Evolutionary conservation across 768 basidiomycete genomes (phyloP).

Genomic region (Trametes cubensis): DNA sequence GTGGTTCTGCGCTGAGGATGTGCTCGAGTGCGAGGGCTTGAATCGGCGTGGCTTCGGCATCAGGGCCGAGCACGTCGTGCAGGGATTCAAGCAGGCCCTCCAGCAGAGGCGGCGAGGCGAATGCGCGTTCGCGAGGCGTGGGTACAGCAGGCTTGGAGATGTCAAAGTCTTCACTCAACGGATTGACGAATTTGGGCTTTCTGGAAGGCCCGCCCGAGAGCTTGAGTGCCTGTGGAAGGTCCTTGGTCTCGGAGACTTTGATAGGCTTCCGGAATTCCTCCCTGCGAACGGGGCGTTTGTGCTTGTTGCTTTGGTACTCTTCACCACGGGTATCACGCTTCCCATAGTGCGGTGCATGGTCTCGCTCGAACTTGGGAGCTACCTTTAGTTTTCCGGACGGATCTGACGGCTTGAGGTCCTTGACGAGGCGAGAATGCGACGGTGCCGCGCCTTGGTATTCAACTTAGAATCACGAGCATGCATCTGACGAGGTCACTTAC

Average conservation of each 20-base stretch:
- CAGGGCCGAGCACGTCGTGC: constrained; percentile 56
- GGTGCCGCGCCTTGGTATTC: constrained; percentile 12
- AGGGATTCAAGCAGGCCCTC: constrained; percentile 64
- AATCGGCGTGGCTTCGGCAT: constrained; percentile 72
- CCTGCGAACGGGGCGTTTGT: neutral
- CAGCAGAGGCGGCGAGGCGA: constrained; percentile 71
- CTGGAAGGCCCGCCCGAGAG: neutral
- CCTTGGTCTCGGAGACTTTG: neutral
- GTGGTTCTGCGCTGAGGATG: constrained; percentile 44
- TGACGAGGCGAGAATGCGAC: constrained; percentile 31
- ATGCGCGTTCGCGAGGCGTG: constrained; percentile 41
- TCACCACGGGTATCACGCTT: neutral
- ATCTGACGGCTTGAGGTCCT: constrained; percentile 22
- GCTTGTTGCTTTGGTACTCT: neutral
- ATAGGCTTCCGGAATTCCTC: neutral
- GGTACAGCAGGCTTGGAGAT: constrained; percentile 32
- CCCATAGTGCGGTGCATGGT: constrained; percentile 27
- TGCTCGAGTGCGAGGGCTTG: constrained; percentile 74
- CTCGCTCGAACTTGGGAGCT: constrained; percentile 24
- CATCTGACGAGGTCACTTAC: neutral
- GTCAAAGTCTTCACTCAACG: constrained; percentile 43
- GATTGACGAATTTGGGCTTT: constrained; percentile 27
- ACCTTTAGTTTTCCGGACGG: constrained; percentile 25
- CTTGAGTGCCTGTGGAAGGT: constrained; percentile 1
- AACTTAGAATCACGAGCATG: neutral